Evolutionary conservation across 2,329 filamentous ascomycete species (phyloP), one percentile per base, ranked within the genome.

Genomic region (Fusarium sp.): DNA sequence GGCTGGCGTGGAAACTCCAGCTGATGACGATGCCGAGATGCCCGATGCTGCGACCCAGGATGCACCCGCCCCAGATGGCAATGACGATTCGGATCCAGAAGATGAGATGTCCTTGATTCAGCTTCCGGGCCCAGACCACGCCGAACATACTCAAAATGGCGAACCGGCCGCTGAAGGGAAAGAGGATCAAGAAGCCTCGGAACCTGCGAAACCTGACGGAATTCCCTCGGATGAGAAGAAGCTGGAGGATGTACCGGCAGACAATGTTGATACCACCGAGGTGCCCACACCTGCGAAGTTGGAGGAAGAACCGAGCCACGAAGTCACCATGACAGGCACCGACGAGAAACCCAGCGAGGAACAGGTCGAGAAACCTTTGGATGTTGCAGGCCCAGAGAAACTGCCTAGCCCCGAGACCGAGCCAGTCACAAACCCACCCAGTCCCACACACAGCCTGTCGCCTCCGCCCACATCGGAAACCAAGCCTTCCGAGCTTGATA

Each of bases 401-500:
- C 80, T 79, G 2, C 74, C 76, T 4, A 87, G 80, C 45, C 82
- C 85, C 0, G 85, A 86, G 54, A 86, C 84, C 0, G 86, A 87
- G 43, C 81, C 79, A 0, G 77, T 82, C 2, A 87, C 86, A 3
- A 85, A 84, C 32, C 81, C 81, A 2, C 82, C 81, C 2, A 88
- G 86, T 66, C 81, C 81, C 25, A n/a, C 83, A 84, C 60, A 82
- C 17, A 89, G 85, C 58, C 84, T 86, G 64, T 87, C 87, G 0
- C 86, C 87, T 2, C 83, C 81, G 7, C 65, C 75, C 2, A 86
- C 85, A 0, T 85, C 86, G 7, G 87, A 89, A 64, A 87, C 86
- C 0, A 89, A 87, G 54, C 85, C 85, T 1, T 87, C 86, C 0
- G 88, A 89, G 12, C 77, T 84, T 1, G 87, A 88, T 56, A 85